Percentiles rank a stretch among this genome's conserved stretches.
Evolutionary conservation across 169 alveolate genomes (phyloP).

Genomic region (Cryptosporidium bovis): DNA sequence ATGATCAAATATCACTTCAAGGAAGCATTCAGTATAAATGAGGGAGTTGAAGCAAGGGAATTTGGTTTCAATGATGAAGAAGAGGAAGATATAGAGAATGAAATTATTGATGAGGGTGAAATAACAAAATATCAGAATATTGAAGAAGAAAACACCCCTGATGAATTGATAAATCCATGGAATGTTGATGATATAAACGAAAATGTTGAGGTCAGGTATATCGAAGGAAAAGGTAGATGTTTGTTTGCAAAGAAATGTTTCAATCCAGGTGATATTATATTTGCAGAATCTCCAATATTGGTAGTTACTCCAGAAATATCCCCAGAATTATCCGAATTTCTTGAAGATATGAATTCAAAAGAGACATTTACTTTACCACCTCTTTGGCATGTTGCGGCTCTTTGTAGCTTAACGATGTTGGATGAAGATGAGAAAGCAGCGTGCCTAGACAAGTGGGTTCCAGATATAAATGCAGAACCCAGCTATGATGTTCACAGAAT

Average conservation of each 20-base stretch:
- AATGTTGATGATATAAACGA: slow-evolving; percentile 26
- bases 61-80: slow-evolving; percentile 62
- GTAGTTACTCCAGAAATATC: slow-evolving; percentile 82
- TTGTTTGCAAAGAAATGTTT: slow-evolving; percentile 80
- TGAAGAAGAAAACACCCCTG: slow-evolving; percentile 26
- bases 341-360: slow-evolving; percentile 71
- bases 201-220: slow-evolving; percentile 81
- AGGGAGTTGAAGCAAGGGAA: slow-evolving; percentile 58
- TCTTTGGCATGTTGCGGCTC: slow-evolving; percentile 88
- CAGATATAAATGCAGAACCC: slow-evolving; percentile 81
- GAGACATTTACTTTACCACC: slow-evolving; percentile 81
- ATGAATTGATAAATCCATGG: slow-evolving; percentile 58
- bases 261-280: slow-evolving; percentile 85
- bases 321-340: slow-evolving; percentile 79
- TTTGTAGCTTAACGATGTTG: slow-evolving; percentile 79
- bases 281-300: slow-evolving; percentile 84
- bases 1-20: slow-evolving; percentile 61
- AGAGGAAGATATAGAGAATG: background rate
- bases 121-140: slow-evolving; percentile 26
- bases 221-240: slow-evolving; percentile 86
- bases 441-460: slow-evolving; percentile 81
- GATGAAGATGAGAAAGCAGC: slow-evolving; percentile 74
- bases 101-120: slow-evolving; percentile 22
- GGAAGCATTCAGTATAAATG: slow-evolving; percentile 55
- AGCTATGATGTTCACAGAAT: slow-evolving; percentile 65